Conservation (phyloP, 1,284 basidiomycete genomes). For the Waitea zeae region DNA sequence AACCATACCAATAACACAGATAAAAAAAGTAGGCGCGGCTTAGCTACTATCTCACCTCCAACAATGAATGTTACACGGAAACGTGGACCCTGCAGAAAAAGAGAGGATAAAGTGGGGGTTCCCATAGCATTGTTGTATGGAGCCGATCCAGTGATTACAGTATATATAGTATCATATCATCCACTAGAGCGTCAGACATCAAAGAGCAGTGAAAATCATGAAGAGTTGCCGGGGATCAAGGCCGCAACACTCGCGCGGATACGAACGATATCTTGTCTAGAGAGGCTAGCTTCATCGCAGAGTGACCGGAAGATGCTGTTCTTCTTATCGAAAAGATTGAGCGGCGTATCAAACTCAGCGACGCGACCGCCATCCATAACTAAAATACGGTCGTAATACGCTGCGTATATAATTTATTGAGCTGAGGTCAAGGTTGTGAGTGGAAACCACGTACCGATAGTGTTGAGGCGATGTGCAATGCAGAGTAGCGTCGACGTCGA, state of each 20-base stretch:
- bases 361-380: conserved; percentile 58
- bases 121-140: too few species aligned
- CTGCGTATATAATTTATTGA: conserved; percentile 49
- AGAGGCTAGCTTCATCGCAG: conserved; percentile 56
- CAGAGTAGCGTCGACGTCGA: conserved; percentile 43
- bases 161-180: too few species aligned
- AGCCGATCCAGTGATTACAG: too few species aligned
- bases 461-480: conserved; percentile 64
- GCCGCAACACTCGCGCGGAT: conserved; percentile 17
- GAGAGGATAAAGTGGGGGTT: too few species aligned
- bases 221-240: too few species aligned
- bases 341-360: conserved; percentile 47
- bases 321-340: conserved; percentile 50
- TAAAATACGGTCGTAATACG: conserved; percentile 52
- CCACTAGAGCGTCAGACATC: too few species aligned
- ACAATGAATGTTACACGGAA: too few species aligned
- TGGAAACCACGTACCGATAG: conserved; percentile 63
- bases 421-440: conserved; percentile 66
- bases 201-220: too few species aligned
- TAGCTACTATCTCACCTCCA: too few species aligned
- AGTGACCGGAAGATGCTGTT: conserved; percentile 68
- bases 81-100: too few species aligned
- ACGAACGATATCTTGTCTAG: conserved; percentile 30
- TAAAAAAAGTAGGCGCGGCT: too few species aligned
- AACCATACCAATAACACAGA: too few species aligned